Percentiles rank a stretch among this genome's conserved stretches.
Evolutionary conservation across 140 eudicot species (phyloP).

Genomic region (Ambrosia hybrid): DNA sequence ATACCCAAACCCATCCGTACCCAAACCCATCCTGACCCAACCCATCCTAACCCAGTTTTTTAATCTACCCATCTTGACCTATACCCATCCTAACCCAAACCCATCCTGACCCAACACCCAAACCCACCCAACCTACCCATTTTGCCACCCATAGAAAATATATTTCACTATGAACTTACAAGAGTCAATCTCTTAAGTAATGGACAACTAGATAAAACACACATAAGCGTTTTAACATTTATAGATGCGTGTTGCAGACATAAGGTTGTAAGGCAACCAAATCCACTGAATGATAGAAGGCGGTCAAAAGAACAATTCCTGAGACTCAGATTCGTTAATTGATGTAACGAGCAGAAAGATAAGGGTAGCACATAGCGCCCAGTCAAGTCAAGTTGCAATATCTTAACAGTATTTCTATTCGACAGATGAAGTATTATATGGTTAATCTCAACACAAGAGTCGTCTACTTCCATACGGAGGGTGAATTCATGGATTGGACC

Average conservation of each 20-base stretch:
- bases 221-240: background rate
- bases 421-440: too few relatives aligned
- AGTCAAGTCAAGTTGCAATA: background rate
- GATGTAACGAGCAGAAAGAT: conserved; percentile 12
- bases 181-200: conserved; percentile 4
- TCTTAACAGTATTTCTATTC: background rate
- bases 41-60: too few relatives aligned
- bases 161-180: background rate
- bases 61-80: too few relatives aligned
- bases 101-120: too few relatives aligned
- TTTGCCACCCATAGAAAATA: too few relatives aligned
- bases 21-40: too few relatives aligned
- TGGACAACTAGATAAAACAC: conserved; percentile 33
- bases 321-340: background rate
- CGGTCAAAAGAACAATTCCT: background rate
- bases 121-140: too few relatives aligned
- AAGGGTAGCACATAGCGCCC: background rate
- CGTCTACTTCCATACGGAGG: background rate
- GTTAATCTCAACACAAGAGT: too few relatives aligned
- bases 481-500: conserved; percentile 14
- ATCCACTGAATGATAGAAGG: background rate
- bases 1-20: too few relatives aligned
- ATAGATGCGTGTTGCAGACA: background rate
- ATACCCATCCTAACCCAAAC: too few relatives aligned
- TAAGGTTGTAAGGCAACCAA: conserved; percentile 16